Percentiles rank a stretch among this genome's conserved stretches.
Evolutionary conservation across 1,284 basidiomycete species (phyloP).

Genomic region (Melampsora abietis-canadensis): DNA sequence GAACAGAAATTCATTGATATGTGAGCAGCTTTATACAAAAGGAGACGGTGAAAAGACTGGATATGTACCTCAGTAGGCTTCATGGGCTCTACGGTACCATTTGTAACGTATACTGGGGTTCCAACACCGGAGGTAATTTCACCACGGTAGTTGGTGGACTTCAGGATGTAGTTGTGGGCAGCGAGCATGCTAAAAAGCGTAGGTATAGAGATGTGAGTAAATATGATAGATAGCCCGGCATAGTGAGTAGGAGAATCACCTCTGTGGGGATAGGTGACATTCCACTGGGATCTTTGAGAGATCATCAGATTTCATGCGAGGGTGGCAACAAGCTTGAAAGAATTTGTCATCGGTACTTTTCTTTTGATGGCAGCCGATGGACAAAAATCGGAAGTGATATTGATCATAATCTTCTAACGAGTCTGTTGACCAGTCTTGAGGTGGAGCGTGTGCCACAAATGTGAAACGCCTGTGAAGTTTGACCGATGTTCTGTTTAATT

Average conservation of each 20-base stretch:
- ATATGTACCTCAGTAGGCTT: background rate
- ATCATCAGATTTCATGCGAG: conserved; percentile 12
- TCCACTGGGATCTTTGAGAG: conserved; percentile 28
- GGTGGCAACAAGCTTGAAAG: conserved; percentile 35
- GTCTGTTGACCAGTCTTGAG: conserved; percentile 19
- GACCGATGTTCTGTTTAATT: conserved; percentile 16
- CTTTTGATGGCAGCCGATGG: conserved; percentile 20
- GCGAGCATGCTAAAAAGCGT: conserved; percentile 10
- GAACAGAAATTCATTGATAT: too few species aligned
- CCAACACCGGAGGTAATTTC: conserved; percentile 22
- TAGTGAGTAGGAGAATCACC: too few species aligned
- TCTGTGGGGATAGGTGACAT: conserved; percentile 26
- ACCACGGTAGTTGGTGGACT: conserved; percentile 14
- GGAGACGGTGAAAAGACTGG: background rate
- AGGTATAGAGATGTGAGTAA: too few species aligned
- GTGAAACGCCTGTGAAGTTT: conserved; percentile 34
- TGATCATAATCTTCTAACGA: conserved; percentile 34
- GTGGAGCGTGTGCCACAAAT: conserved; percentile 31
- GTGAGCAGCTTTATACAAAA: background rate
- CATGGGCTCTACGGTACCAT: conserved; percentile 26
- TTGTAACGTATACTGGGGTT: conserved; percentile 20
- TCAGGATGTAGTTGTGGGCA: conserved; percentile 21
- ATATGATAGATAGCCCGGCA: too few species aligned
- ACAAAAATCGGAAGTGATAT: conserved; percentile 33
- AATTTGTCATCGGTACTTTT: conserved; percentile 17